phyloP scores from a whole-genome alignment of 2,329 filamentous ascomycete species.

The Sarocladiaceae sp. region DNA sequence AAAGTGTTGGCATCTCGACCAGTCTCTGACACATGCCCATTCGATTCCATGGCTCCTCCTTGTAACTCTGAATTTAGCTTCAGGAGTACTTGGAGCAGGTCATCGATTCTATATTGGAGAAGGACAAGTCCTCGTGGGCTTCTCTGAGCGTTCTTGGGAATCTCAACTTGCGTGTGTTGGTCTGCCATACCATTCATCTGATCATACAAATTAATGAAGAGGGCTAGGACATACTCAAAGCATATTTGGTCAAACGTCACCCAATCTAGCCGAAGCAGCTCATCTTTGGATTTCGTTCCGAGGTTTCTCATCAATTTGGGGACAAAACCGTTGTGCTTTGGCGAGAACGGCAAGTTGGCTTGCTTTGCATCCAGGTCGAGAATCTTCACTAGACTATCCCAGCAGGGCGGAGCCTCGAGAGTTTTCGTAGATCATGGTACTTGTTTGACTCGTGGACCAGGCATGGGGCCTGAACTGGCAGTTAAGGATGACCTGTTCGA shows the following conservation, averaged over 20 bases:
- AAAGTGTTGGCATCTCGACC: slow-evolving; percentile 35
- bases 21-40: slow-evolving; percentile 11
- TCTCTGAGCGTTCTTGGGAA: slow-evolving; percentile 41
- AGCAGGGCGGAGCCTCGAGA: slow-evolving; percentile 29
- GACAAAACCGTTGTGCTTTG: slow-evolving; percentile 37
- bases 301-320: slow-evolving; percentile 37
- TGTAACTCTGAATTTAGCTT: slow-evolving; percentile 39
- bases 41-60: not conserved
- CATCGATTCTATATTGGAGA: slow-evolving; percentile 41
- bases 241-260: slow-evolving; percentile 40
- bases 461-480: slow-evolving; percentile 42
- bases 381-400: slow-evolving; percentile 20
- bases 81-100: slow-evolving; percentile 41
- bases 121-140: slow-evolving; percentile 43
- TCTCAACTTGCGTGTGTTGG: slow-evolving; percentile 41
- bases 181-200: slow-evolving; percentile 45
- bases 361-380: slow-evolving; percentile 33
- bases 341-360: slow-evolving; percentile 40
- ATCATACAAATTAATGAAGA: slow-evolving; percentile 42
- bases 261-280: slow-evolving; percentile 35
- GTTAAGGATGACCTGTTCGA: slow-evolving; percentile 44
- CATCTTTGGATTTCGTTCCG: slow-evolving; percentile 30
- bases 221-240: slow-evolving; percentile 39
- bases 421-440: slow-evolving; percentile 34
- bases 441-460: slow-evolving; percentile 42